Evolutionary conservation across 2,329 filamentous ascomycete species (phyloP).

Genomic region (Fusarium sp.): DNA sequence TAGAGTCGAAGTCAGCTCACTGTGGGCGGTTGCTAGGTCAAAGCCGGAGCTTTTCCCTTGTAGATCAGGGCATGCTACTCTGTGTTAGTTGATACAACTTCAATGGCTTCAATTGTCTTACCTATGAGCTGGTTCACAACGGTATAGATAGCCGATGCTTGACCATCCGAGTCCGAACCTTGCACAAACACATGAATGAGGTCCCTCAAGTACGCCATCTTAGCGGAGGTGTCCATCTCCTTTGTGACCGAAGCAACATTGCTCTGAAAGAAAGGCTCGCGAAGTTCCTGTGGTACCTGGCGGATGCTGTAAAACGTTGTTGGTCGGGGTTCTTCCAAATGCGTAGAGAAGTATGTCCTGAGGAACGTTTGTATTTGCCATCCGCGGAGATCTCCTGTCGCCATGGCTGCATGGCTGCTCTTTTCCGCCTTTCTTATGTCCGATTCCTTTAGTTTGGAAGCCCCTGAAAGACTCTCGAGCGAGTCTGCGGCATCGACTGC

Average conservation of each 20-base stretch:
- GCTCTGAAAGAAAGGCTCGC: conserved; percentile 47
- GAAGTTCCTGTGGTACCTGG: conserved; percentile 42
- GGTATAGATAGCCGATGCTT: conserved; percentile 56
- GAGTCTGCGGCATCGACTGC: conserved; percentile 47
- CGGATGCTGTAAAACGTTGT: conserved; percentile 47
- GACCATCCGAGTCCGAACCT: conserved; percentile 49
- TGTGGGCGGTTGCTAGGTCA: conserved; percentile 55
- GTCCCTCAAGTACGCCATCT: conserved; percentile 52
- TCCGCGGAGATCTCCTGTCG: conserved; percentile 50
- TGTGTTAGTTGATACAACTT: conserved; percentile 15
- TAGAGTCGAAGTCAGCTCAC: conserved; percentile 51
- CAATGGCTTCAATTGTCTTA: conserved; percentile 32
- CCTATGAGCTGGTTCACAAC: conserved; percentile 54
- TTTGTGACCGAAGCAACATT: conserved; percentile 47
- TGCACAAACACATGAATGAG: conserved; percentile 48
- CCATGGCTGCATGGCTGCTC: conserved; percentile 47
- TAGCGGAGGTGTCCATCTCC: conserved; percentile 45
- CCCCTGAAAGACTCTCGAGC: conserved; percentile 34
- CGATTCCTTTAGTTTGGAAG: conserved; percentile 43
- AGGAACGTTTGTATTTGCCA: conserved; percentile 60
- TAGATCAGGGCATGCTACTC: conserved; percentile 45
- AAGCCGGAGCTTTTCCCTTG: conserved; percentile 44
- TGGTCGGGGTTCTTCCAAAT: conserved; percentile 47
- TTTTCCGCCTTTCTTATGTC: conserved; percentile 50
- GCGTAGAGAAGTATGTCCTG: conserved; percentile 48